These are phyloP conservation scores for Salvia sclarea DNA, from an alignment of 305 asterid species.

Conservation along the genomic window DNA sequence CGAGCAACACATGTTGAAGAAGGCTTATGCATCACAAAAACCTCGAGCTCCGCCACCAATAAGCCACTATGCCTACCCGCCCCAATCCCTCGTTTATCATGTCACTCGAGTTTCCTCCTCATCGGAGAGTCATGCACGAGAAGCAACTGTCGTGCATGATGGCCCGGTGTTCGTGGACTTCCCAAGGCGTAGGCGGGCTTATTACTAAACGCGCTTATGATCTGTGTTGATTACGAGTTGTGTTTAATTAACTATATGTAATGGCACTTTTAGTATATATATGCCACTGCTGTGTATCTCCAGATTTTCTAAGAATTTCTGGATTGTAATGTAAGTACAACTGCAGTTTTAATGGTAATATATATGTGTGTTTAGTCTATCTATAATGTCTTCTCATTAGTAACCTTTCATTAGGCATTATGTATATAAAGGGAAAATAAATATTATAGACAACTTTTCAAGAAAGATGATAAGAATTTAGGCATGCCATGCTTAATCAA, in stretches of 20 bases:
- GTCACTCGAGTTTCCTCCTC: background rate
- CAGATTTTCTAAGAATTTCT: background rate
- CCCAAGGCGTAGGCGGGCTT: background rate
- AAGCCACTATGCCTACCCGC: background rate
- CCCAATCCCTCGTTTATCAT: background rate
- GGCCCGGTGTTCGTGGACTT: background rate
- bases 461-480: no score
- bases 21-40: background rate
- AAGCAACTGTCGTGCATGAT: background rate
- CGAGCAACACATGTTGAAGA: background rate
- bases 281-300: no score
- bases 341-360: background rate
- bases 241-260: background rate
- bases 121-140: background rate
- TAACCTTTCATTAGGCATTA: background rate
- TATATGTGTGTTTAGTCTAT: background rate
- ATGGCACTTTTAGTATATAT: constrained; percentile 8
- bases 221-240: no score
- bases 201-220: background rate
- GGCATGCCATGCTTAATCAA: no score
- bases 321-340: background rate
- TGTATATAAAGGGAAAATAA: no score
- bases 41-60: background rate
- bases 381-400: background rate
- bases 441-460: no score